Base-by-base conservation (phyloP, 2,329 filamentous ascomycete species). In the Periconia sp. region DNA sequence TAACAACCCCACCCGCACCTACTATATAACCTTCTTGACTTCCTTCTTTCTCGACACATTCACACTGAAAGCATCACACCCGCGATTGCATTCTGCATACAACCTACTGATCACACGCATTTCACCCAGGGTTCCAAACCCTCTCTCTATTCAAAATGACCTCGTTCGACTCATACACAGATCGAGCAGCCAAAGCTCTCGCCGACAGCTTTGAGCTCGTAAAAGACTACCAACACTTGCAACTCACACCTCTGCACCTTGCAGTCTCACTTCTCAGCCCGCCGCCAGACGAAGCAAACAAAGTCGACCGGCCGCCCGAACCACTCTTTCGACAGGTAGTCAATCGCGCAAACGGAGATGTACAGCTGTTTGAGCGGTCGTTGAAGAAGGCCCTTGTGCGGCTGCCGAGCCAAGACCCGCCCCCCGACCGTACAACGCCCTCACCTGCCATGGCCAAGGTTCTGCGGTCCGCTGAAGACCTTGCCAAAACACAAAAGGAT, bases 401-500 rank as follows among this genome's bases (percentile, higher is more conserved):
- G 52, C 80, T 96, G 65, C 93, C 94, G 3, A 95, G 90, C 70
- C 94, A 99, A 78, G 91, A 97, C 64, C 94, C 94, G 14, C 92
- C 94, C 13, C 94, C 94, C 56, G 93, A 97, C 71, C 85, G 89
- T 63, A 87, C 96, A 52, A 86, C 90, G 50, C 85, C 96, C 65
- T 87, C 92, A 11, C 91, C 92, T 1, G 81, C 86, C 9, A 92
- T 97, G 76, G 85, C 88, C 58, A 90, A 89, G 63, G 84, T 97
- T 53, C 81, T 99, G 48, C 85, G 92, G 63, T 85, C 90, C 62
- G 92, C 94, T 2, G 87, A 90, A 73, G 92, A 97, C 31, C 76
- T 99, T 50, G 93, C 95, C 65, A 96, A 95, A 78, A 92, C 92
- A n/a, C 94, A 99, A 68, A 97, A 97, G 68, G 94, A 99, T 73